Conservation (phyloP, 306 rosid genomes). For the Prunus padus region DNA sequence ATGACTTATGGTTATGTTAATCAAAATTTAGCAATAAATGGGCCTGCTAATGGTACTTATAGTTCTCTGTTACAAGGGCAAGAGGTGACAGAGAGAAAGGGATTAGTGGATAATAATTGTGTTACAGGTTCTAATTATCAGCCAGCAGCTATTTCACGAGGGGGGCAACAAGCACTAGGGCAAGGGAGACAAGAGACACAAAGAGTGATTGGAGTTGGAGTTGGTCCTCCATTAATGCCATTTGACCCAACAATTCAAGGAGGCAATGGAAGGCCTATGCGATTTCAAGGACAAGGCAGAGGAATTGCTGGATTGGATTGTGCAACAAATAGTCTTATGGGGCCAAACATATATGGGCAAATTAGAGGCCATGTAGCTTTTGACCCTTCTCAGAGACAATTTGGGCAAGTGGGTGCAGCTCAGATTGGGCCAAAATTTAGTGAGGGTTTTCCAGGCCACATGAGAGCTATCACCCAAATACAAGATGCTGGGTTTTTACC, state of each 20-base stretch:
- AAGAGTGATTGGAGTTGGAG: background rate
- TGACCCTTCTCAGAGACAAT: background rate
- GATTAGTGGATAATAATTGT: too few species aligned
- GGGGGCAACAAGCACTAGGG: background rate
- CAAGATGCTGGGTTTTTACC: background rate
- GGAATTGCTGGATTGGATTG: too few species aligned
- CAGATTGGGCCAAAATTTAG: background rate
- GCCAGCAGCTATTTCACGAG: background rate
- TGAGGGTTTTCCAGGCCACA: background rate
- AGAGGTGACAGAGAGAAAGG: background rate
- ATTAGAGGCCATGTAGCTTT: background rate
- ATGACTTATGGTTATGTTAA: slow-evolving; percentile 2
- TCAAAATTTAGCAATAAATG: background rate
- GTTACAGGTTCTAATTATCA: background rate
- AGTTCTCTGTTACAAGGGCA: slow-evolving; percentile 10
- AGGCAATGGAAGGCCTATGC: background rate
- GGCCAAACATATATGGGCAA: background rate
- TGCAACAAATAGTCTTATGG: background rate
- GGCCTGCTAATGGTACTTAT: background rate
- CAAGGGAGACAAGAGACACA: background rate
- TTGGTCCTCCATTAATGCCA: background rate
- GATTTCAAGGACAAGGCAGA: background rate
- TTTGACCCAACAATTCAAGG: too few species aligned
- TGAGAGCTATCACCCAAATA: background rate
- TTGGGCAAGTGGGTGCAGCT: background rate